Evolutionary conservation across 2,329 filamentous ascomycete genomes (phyloP), one percentile per base, ranked within the genome.

Genomic region (Pseudocercospora fijiensis): DNA sequence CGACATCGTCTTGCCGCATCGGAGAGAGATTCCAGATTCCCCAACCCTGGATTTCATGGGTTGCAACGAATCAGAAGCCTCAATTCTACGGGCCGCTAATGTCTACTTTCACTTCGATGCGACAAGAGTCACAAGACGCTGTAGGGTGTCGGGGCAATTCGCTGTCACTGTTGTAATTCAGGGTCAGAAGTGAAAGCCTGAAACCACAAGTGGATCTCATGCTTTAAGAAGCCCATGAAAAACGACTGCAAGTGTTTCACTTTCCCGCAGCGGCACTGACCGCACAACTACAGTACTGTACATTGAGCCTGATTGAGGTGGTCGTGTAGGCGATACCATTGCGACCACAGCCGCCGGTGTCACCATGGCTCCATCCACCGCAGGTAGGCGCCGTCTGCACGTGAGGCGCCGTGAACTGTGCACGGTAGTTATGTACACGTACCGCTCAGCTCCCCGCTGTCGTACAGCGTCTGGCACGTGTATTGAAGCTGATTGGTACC

Each of bases 401-500:
- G 60, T 53, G 56, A 62, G 55, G 24, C 52, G 56, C 51, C 56
- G 58, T 60, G 62, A 58, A 43, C 49, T 47, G 18, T 45, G 13
- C 6, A n/a, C n/a, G n/a, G n/a, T n/a, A n/a, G n/a, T n/a, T n/a
- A n/a, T n/a, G n/a, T n/a, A 30, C 18, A 53, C 53, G 26, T 59
- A 58, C 61, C 56, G 61, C 56, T 20, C 30, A 52, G 30, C 56
- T 28, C 30, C 53, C 57, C 57, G 49, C 57, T 63, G 59, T 51
- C 27, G 63, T 59, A 49, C 58, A 28, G 28, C 55, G n/a, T 51
- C 33, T 59, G 53, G 60, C 53, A 61, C 60, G 53, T 58, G 57
- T 61, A 18, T 61, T 56, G 53, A 41, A 33, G 53, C 53, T 18
- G 59, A 37, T 56, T 51, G 59, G 47, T 55, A 47, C 26, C 57